Evolutionary conservation across 768 basidiomycete genomes (phyloP).

Genomic region (Phlebiopsis flavidoalba): DNA sequence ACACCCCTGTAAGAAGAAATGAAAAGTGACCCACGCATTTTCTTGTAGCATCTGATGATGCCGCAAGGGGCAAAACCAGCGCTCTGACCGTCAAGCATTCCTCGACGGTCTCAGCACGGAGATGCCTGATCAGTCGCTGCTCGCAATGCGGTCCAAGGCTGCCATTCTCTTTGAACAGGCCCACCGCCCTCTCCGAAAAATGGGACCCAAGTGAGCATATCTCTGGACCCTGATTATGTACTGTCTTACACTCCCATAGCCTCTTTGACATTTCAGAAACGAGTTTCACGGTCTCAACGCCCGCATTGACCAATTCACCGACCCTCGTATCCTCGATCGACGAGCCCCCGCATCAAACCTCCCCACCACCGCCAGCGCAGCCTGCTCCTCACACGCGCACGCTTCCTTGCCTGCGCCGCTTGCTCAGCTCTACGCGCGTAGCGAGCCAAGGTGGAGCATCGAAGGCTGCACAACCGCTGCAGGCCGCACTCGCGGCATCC

Average conservation of each 20-base stretch:
- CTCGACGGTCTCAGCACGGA: constrained; percentile 31
- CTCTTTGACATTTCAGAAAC: constrained; percentile 16
- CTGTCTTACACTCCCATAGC: constrained; percentile 6
- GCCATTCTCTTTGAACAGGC: constrained; percentile 56
- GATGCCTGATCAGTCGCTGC: constrained; percentile 29
- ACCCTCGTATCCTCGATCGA: constrained; percentile 18
- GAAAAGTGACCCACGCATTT: constrained; percentile 13
- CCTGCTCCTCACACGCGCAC: constrained; percentile 22
- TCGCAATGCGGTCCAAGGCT: constrained; percentile 47
- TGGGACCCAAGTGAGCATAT: constrained; percentile 25
- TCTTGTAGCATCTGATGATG: constrained; percentile 37
- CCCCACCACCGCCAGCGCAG: constrained; percentile 7
- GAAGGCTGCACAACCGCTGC: constrained; percentile 15
- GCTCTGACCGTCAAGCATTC: constrained; percentile 47
- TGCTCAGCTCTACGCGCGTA: constrained; percentile 26
- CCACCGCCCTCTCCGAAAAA: constrained; percentile 41
- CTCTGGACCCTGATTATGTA: too few species aligned
- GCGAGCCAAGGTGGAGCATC: constrained; percentile 2
- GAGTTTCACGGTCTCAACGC: constrained; percentile 23
- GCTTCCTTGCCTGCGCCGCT: constrained; percentile 23
- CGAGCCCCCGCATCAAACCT: not conserved
- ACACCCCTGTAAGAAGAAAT: not conserved
- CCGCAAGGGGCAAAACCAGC: constrained; percentile 39
- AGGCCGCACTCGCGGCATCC: constrained; percentile 18
- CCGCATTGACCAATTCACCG: constrained; percentile 25